Evolutionary conservation across 1,284 basidiomycete genomes (phyloP), one percentile per base, ranked within the genome.

Genomic region (Pascua guehoae): DNA sequence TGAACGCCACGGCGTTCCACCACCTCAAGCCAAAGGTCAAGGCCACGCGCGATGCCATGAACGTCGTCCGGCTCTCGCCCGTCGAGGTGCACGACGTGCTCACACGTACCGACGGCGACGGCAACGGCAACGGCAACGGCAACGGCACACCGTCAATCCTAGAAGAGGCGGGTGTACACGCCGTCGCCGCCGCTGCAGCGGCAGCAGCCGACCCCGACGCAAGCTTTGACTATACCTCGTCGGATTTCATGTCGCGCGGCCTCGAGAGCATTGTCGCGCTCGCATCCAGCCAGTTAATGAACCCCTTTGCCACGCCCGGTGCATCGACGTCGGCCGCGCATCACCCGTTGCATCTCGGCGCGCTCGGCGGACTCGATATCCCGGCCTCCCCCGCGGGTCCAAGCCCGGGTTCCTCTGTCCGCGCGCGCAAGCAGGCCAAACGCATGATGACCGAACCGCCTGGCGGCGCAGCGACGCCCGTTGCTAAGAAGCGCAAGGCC

Each of bases 401-500:
- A 1, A 54, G 52, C 16, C 57, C 61, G 14, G 72, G 72, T 32
- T 66, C 63, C 10, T 66, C 63, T 11, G 58, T 65, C n/a, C 58
- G 67, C 42, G 73, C 73, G 7, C 64, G 73, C 49, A 69, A 67
- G 48, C 62, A 70, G 54, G 65, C 66, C 3, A 73, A 73, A 56
- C 51, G 70, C 39, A 57, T 54, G 48, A 65, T 66, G 48, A 59
- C 53, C 32, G 68, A 71, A 49, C 46, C 67, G 2, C 73, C 73
- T 1, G 71, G 70, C 15, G 73, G 73, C 12, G 70, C 73, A 0
- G 71, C 68, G 9, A 69, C 65, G 50, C 73, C 73, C 11, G 73
- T 75, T 8, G 54, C 70, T 1, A 70, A 70, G 57, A 47, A 64
- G 39, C 47, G 54, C 4, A 61, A 53, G 41, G 46, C 42, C n/a